A percentile compares a stretch with the other conserved stretches of the same genome.
These are phyloP conservation scores for Botrytis elliptica DNA, from an alignment of 2,329 filamentous ascomycete genomes.

Conservation along the genomic window DNA sequence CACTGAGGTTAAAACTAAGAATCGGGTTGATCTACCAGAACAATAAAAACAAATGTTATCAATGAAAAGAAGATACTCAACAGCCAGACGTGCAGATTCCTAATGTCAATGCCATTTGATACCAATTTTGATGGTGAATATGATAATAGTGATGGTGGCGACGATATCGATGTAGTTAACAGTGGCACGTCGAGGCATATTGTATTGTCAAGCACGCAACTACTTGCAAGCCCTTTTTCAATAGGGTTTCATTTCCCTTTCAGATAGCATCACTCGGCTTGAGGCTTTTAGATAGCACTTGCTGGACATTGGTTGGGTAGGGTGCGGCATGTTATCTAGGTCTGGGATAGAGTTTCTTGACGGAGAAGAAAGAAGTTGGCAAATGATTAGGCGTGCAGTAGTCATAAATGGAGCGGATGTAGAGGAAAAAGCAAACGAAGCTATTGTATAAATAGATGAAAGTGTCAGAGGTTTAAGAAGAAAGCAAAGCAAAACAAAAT, in stretches of 20 bases:
- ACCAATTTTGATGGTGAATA: background rate
- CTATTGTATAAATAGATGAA: background rate
- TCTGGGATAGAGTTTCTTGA: conserved; percentile 5
- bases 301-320: background rate
- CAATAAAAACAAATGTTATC: conserved; percentile 12
- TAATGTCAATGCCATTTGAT: background rate
- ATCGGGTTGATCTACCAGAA: conserved; percentile 47
- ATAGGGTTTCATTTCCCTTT: background rate
- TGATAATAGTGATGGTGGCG: background rate
- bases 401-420: background rate
- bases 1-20: conserved; percentile 72
- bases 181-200: background rate
- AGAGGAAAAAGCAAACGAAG: conserved; percentile 1
- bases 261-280: background rate
- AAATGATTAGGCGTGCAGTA: background rate
- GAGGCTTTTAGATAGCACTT: conserved; percentile 2
- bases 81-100: background rate
- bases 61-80: background rate
- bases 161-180: background rate
- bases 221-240: background rate
- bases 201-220: background rate
- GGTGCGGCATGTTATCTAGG: background rate
- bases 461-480: background rate
- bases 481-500: background rate
- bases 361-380: background rate